Evolutionary conservation across 139 green algal species (phyloP).

Genomic region (Chlamydomonas sphaeroides): DNA sequence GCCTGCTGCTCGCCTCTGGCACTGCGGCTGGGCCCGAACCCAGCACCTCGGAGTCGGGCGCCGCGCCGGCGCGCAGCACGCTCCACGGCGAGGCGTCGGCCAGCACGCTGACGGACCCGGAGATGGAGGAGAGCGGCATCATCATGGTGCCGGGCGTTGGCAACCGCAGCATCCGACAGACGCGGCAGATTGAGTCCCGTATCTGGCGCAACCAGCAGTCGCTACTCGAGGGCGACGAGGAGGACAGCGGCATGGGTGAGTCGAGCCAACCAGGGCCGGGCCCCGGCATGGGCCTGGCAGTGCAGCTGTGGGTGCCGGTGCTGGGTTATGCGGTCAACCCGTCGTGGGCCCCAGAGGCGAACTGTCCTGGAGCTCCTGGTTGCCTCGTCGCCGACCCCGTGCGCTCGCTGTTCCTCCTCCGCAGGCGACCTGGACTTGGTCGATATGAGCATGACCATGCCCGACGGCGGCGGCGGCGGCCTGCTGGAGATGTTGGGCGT

Average conservation of each 20-base stretch:
- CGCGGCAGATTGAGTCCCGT: constrained; percentile 22
- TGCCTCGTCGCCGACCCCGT: too few relatives aligned
- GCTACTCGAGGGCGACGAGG: neutral
- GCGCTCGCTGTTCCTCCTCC: neutral
- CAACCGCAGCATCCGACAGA: constrained; percentile 21
- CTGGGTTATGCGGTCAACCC: too few relatives aligned
- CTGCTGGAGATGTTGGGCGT: constrained; percentile 33
- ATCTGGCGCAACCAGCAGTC: constrained; percentile 12
- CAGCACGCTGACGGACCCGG: neutral
- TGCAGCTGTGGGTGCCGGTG: too few relatives aligned
- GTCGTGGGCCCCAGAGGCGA: too few relatives aligned
- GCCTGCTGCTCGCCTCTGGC: neutral
- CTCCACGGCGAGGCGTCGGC: neutral
- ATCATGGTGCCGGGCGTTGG: constrained; percentile 4
- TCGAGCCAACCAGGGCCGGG: too few relatives aligned
- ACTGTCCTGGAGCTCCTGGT: neutral
- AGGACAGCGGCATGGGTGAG: too few relatives aligned
- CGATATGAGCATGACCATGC: constrained; percentile 10
- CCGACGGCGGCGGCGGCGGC: neutral
- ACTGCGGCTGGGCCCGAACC: neutral
- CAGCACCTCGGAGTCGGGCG: neutral
- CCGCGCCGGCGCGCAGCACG: neutral
- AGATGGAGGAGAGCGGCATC: constrained; percentile 23
- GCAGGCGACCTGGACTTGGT: constrained; percentile 28
- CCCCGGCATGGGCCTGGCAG: too few relatives aligned